Evolutionary conservation across 768 basidiomycete genomes (phyloP), one percentile per base, ranked within the genome.

Genomic region (Termitomyces sp.): DNA sequence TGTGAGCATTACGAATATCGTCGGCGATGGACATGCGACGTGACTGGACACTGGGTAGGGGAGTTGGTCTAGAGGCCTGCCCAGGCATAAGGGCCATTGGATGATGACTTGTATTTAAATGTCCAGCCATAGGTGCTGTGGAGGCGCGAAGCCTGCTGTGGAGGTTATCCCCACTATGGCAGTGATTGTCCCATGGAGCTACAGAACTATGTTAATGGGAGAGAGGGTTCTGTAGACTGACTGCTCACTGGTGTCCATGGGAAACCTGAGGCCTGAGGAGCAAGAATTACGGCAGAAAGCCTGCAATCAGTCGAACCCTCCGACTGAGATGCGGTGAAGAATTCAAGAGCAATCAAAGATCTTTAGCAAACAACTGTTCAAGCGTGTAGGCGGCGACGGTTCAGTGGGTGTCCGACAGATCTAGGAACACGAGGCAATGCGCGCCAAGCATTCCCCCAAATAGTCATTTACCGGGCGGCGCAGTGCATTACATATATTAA

Each of bases 71-170:
- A 21, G 63, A 65, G 16, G 52, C 45, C 40, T 63, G 45, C 17
- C 66, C 56, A 57, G 61, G 63, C 63, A 66, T 63, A 3, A 65
- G 58, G 2, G 62, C 45, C 53, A 61, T 11, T 45, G 61, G 62
- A 62, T 66, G 62, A 62, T 66, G 59, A 46, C 57, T 42, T n/a
- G 66, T 4, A 34, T 14, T 14, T 34, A 34, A 62, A 21, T 54
- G 60, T 23, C 52, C 59, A 51, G 61, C 56, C 14, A 57, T 46
- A 47, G 67, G 64, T n/a, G 58, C 59, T 3, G 68, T 68, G 21
- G 64, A 57, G 27, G 64, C 58, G 35, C 62, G 66, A 48, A 49
- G 55, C 41, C 35, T 46, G 35, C 62, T 59, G 35, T 17, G 30
- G 25, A 41, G 32, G 14, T 51, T 45, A 37, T 59, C 59, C 23